Percentiles rank a stretch among this genome's conserved stretches.
Conservation (phyloP, 2,329 filamentous ascomycete species). For the Davidsoniella australis region DNA sequence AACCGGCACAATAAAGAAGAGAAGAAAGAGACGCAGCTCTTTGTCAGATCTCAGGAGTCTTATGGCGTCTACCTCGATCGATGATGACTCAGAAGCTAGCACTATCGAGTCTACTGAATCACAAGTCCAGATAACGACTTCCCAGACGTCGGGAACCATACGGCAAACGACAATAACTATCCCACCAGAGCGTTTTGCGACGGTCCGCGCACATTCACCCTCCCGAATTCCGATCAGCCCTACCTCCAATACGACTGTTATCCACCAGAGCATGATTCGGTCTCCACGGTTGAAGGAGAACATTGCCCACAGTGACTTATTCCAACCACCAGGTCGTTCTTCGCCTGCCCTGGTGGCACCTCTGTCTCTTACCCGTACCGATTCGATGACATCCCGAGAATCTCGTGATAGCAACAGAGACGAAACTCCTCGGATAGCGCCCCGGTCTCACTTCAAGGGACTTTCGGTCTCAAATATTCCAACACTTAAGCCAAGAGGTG, state of each 20-base stretch:
- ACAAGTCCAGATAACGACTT: conserved; percentile 8
- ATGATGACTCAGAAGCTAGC: conserved; percentile 17
- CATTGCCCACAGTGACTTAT: conserved; percentile 16
- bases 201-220: conserved; percentile 21
- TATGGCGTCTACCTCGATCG: conserved; percentile 42
- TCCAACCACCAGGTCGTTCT: conserved; percentile 11
- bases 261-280: conserved; percentile 17
- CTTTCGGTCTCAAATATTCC: conserved; percentile 38
- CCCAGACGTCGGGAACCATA: conserved; percentile 10
- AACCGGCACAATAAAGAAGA: conserved; percentile 33
- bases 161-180: conserved; percentile 12
- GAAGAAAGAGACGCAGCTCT: conserved; percentile 70
- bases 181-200: conserved; percentile 11
- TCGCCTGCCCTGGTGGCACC: not conserved
- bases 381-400: conserved; percentile 9
- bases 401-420: conserved; percentile 1
- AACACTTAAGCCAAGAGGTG: conserved; percentile 26
- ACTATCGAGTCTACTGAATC: conserved; percentile 4
- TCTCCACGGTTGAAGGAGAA: conserved; percentile 35
- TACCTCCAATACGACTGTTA: conserved; percentile 15
- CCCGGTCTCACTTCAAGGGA: conserved; percentile 27
- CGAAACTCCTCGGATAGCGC: conserved; percentile 7
- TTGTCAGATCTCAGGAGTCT: conserved; percentile 66
- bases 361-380: conserved; percentile 13
- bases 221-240: conserved; percentile 38